Base-by-base conservation (phyloP, 345 rosid genomes). In the Camelina laxa region DNA sequence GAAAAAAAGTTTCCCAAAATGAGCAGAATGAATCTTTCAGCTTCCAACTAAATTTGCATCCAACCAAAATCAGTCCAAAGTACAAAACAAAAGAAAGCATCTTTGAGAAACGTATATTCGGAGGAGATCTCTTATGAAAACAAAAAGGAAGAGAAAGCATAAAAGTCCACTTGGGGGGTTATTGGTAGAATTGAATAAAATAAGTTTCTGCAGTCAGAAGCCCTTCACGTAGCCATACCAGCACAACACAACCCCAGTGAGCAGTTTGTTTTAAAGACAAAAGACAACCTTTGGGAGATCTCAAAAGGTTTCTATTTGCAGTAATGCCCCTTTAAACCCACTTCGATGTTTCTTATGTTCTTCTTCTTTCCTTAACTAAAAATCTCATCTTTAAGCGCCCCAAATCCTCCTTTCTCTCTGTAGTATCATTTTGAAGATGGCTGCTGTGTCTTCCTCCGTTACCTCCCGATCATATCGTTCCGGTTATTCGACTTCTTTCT, bases 201-300 rank as follows among this genome's bases (percentile, higher is more conserved):
- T 33, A 61, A 69, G 2, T 75, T 30, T 54, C 5, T 61, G 69
- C 22, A 66, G 36, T 33, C 36, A 33, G 61, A 47, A 14, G 7
- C 21, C 41, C 41, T 61, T 69, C 59, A 55, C 13, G 69, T 68
- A 54, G 64, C 74, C 48, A 75, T 61, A 68, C 74, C 33, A 48
- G 7, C 51, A 69, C 80, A 70, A 8, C 36, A 33, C 36, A 33
- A 27, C 0, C 30, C 24, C 67, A 53, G 56, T 51, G 80, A 68
- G 21, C 75, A 58, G 42, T 2, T 39, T 48, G 42, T 2, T 39
- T 48, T 57, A 38, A 4, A 9, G 13, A 17, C 27, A 30, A 39
- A 36, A 11, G 45, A 42, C 69, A 83, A 80, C 92, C 93, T 83
- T 90, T 89, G 88, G 89, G 89, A 84, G 91, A 89, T 89, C 87